Percentiles rank a stretch among this genome's conserved stretches.
Evolutionary conservation across 768 basidiomycete species (phyloP).

Genomic region (Lactifluus subvellereus): DNA sequence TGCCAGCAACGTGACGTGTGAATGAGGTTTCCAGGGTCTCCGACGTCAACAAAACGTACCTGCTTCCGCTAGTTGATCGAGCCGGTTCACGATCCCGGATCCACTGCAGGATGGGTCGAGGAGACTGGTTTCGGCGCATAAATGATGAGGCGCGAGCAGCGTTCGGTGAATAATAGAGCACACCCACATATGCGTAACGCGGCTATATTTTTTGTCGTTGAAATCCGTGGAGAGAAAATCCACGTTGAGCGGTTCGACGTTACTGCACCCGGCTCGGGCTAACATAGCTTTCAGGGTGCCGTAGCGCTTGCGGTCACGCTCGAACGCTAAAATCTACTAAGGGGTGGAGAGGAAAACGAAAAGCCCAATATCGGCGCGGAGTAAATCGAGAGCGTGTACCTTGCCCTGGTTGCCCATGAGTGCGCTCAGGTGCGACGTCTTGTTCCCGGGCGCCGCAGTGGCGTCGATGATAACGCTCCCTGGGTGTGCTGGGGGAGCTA

Average conservation of each 20-base stretch:
- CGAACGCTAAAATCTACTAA: slow-evolving; percentile 75
- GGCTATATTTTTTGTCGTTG: slow-evolving; percentile 48
- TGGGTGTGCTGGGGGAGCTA: slow-evolving; percentile 60
- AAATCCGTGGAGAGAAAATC: slow-evolving; percentile 87
- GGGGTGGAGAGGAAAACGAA: background rate
- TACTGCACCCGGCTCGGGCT: slow-evolving; percentile 73
- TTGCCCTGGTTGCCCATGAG: slow-evolving; percentile 79
- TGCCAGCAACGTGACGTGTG: slow-evolving; percentile 6
- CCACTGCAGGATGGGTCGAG: slow-evolving; percentile 97
- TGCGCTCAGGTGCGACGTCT: slow-evolving; percentile 90
- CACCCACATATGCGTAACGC: slow-evolving; percentile 82
- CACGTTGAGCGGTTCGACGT: slow-evolving; percentile 64
- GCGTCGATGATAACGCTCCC: slow-evolving; percentile 75
- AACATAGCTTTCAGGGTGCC: slow-evolving; percentile 83
- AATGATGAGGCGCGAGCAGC: background rate
- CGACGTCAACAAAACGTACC: slow-evolving; percentile 39
- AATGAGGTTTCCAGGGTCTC: slow-evolving; percentile 3
- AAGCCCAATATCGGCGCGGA: background rate
- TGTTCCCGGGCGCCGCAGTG: slow-evolving; percentile 96
- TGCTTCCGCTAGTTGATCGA: slow-evolving; percentile 75
- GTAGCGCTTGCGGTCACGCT: slow-evolving; percentile 78
- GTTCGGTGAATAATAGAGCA: background rate
- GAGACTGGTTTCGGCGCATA: slow-evolving; percentile 45
- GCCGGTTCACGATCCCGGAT: slow-evolving; percentile 84
- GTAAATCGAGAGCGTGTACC: slow-evolving; percentile 37